phyloP scores from a whole-genome alignment of 1,284 basidiomycete genomes.

The Irpex sp. region DNA sequence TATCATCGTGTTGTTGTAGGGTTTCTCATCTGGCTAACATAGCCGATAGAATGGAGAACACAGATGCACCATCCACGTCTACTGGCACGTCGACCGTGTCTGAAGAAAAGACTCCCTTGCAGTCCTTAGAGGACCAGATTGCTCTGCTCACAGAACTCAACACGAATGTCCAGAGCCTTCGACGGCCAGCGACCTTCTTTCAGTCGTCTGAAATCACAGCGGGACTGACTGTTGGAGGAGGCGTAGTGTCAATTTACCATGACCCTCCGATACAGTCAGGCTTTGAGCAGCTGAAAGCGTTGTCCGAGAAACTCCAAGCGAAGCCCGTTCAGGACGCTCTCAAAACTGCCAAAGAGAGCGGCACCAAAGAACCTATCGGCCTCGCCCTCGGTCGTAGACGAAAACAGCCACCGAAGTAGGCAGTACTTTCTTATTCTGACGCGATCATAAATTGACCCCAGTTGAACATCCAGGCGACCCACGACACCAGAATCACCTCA shows the following conservation, averaged over 20 bases:
- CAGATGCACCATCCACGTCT: background rate
- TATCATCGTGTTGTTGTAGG: no score
- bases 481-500: constrained; percentile 59
- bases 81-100: background rate
- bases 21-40: background rate
- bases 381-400: constrained; percentile 40
- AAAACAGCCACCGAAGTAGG: background rate
- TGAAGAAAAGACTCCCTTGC: background rate
- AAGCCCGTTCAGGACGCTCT: constrained; percentile 53
- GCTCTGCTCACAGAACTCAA: constrained; percentile 43
- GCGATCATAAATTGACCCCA: background rate
- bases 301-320: constrained; percentile 41
- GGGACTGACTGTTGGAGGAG: background rate
- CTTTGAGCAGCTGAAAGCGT: constrained; percentile 37
- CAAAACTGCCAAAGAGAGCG: constrained; percentile 45
- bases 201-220: constrained; percentile 23
- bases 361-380: constrained; percentile 43
- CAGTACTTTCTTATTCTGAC: background rate
- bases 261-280: constrained; percentile 19
- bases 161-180: constrained; percentile 37
- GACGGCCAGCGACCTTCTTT: constrained; percentile 40
- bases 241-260: constrained; percentile 9
- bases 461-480: constrained; percentile 35
- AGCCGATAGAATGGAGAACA: background rate
- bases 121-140: constrained; percentile 38